Conservation (phyloP, 2,329 filamentous ascomycete species). For the Trichoderma lentiforme region DNA sequence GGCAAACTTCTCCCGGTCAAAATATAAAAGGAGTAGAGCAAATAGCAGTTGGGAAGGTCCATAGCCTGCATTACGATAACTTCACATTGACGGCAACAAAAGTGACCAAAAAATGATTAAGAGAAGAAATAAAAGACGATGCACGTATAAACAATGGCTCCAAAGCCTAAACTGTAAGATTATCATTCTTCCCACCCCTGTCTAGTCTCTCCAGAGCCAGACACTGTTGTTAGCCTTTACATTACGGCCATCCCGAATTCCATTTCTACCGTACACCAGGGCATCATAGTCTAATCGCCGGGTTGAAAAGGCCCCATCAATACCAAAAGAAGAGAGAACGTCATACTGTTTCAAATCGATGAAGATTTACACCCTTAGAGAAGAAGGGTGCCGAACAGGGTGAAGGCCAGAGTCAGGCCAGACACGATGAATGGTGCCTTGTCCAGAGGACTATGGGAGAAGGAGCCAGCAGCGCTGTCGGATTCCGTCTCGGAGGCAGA, state of each 20-base stretch:
- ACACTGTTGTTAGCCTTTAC: constrained; percentile 7
- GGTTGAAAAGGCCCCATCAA: constrained; percentile 17
- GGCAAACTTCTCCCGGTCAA: no score
- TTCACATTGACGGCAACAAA: not conserved
- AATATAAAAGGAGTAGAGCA: no score
- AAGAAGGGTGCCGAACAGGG: constrained; percentile 39
- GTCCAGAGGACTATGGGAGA: constrained; percentile 26
- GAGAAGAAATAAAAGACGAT: not conserved
- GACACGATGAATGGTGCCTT: constrained; percentile 36
- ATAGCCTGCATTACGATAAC: no score
- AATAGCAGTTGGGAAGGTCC: no score
- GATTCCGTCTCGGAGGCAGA: constrained; percentile 22
- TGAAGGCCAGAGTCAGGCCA: constrained; percentile 35
- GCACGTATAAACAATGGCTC: constrained; percentile 23
- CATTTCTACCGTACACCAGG: constrained; percentile 1
- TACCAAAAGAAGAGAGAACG: constrained; percentile 2
- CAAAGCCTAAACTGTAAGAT: constrained; percentile 28
- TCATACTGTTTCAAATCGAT: not conserved
- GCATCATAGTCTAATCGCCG: not conserved
- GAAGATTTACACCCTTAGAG: constrained; percentile 31
- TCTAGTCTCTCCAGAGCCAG: constrained; percentile 16
- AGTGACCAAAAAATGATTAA: constrained; percentile 13
- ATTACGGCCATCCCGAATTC: constrained; percentile 4
- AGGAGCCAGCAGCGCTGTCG: constrained; percentile 33
- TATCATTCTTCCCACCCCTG: constrained; percentile 27